phyloP scores from a whole-genome alignment of 176 grass and related monocot genomes.

The Avena eriantha region DNA sequence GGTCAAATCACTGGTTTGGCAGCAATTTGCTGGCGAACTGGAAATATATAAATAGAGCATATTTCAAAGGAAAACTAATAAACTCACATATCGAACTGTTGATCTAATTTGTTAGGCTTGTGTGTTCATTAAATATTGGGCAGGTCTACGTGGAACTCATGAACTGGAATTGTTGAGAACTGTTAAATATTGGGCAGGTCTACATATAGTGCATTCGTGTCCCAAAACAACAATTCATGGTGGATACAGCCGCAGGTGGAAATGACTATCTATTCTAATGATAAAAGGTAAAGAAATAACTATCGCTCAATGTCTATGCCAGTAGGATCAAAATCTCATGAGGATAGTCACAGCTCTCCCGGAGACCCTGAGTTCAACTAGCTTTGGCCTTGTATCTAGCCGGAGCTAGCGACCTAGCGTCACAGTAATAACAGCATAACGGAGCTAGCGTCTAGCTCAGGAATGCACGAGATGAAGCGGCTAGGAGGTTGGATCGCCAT shows the following conservation, averaged over 20 bases:
- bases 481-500: constrained; percentile 32
- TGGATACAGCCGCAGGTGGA: constrained; percentile 21
- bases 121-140: too few species aligned
- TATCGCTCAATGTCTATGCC: too few species aligned
- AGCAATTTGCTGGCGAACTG: too few species aligned
- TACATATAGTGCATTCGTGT: too few species aligned
- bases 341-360: background rate
- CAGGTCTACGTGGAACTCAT: too few species aligned
- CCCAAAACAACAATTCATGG: background rate
- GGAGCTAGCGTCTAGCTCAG: background rate
- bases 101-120: too few species aligned
- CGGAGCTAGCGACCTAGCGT: constrained; percentile 17
- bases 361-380: background rate
- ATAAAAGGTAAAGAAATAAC: background rate
- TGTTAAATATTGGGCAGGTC: too few species aligned
- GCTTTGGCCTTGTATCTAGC: constrained; percentile 26
- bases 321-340: background rate
- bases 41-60: too few species aligned
- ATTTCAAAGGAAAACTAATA: too few species aligned
- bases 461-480: background rate
- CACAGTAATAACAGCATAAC: constrained; percentile 12
- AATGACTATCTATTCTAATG: background rate
- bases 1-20: too few species aligned
- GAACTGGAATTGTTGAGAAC: too few species aligned
- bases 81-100: too few species aligned